Percentiles rank a stretch among this genome's conserved stretches.
phyloP scores from a whole-genome alignment of 1,139 yeast species.

The Candida freyschussii region DNA sequence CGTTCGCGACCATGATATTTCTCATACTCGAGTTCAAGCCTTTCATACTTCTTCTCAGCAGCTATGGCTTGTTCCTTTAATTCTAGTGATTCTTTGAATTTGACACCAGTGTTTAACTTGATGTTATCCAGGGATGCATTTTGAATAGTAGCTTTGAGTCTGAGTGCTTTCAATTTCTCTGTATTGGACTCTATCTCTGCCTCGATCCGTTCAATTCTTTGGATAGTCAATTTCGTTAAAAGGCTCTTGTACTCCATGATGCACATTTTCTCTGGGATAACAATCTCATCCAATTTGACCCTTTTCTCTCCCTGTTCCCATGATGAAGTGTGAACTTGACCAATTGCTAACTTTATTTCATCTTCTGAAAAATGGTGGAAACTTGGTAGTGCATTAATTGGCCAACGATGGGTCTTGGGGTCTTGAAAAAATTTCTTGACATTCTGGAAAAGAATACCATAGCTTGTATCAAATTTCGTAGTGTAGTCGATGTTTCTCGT shows the following conservation, averaged over 20 bases:
- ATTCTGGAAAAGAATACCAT: constrained; percentile 10
- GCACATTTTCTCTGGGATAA: constrained; percentile 26
- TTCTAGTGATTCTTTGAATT: constrained; percentile 43
- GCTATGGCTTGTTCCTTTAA: constrained; percentile 45
- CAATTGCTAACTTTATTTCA: constrained; percentile 14
- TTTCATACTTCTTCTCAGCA: constrained; percentile 43
- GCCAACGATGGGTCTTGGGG: constrained; percentile 15
- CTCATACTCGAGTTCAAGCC: constrained; percentile 35
- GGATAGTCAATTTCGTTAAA: constrained; percentile 39
- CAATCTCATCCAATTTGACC: constrained; percentile 12
- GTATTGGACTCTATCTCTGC: constrained; percentile 28
- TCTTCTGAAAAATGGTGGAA: constrained; percentile 11
- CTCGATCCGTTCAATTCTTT: constrained; percentile 34
- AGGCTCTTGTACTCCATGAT: constrained; percentile 35
- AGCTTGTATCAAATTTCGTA: constrained; percentile 2
- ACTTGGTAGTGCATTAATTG: constrained; percentile 16
- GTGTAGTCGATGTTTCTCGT: constrained; percentile 9
- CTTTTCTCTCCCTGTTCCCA: constrained; percentile 7
- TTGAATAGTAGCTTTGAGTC: constrained; percentile 43
- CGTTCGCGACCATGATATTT: constrained; percentile 24
- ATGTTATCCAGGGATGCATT: constrained; percentile 45
- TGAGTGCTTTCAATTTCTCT: constrained; percentile 30
- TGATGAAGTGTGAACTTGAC: constrained; percentile 12
- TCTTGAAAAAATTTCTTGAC: constrained; percentile 16
- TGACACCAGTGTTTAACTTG: constrained; percentile 43